Conservation (phyloP, 768 basidiomycete genomes). For the Floccularia luteovirens region DNA sequence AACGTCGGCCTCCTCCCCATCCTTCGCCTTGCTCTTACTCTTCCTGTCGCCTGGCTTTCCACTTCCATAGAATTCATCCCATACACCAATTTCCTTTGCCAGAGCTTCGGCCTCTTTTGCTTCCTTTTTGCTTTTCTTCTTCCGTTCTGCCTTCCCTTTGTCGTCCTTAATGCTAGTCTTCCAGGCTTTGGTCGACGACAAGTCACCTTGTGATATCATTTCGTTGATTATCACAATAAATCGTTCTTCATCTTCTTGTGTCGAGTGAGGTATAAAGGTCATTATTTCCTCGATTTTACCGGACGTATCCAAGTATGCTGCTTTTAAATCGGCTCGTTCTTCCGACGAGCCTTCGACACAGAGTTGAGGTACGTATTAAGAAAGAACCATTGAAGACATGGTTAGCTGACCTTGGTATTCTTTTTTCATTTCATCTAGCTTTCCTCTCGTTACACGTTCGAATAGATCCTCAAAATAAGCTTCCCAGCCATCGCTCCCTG, state of each 20-base stretch:
- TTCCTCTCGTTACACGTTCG: conserved; percentile 77
- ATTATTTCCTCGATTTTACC: conserved; percentile 83
- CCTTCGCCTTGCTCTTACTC: conserved; percentile 35
- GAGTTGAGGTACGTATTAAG: neutral
- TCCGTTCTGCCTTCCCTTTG: conserved; percentile 66
- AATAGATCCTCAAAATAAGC: conserved; percentile 91
- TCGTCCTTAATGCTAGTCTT: conserved; percentile 65
- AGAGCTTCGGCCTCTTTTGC: conserved; percentile 77
- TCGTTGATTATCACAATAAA: conserved; percentile 64
- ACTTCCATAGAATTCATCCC: conserved; percentile 88
- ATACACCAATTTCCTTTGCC: conserved; percentile 85
- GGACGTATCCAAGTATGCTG: conserved; percentile 60
- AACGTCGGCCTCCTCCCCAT: conserved; percentile 25
- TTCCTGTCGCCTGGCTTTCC: conserved; percentile 60
- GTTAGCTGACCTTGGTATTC: conserved; percentile 78
- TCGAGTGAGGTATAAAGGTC: conserved; percentile 80
- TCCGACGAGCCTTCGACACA: conserved; percentile 64
- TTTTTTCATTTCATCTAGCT: conserved; percentile 89
- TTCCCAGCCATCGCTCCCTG: conserved; percentile 88
- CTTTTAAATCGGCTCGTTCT: conserved; percentile 72
- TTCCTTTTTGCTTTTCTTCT: conserved; percentile 71
- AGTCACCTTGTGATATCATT: conserved; percentile 53
- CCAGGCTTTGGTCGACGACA: conserved; percentile 60
- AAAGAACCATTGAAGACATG: neutral
- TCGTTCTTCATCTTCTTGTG: conserved; percentile 77